Conservation (phyloP, 2,329 filamentous ascomycete species). For the Arthroderma uncinatum region DNA sequence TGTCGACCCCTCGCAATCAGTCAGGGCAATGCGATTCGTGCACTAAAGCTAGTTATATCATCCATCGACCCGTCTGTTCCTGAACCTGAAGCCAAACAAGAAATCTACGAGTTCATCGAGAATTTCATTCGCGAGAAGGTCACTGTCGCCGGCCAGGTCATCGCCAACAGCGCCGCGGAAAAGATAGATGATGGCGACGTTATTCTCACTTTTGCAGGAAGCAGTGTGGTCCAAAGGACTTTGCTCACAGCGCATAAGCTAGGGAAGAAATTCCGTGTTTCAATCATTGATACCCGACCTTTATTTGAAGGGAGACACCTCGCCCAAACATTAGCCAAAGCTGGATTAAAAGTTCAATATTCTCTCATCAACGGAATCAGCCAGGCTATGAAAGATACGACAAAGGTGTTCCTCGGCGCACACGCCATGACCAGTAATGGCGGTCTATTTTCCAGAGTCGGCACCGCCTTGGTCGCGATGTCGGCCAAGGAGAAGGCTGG, state of each 20-base stretch:
- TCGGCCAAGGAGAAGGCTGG: constrained; percentile 53
- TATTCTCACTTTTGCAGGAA: constrained; percentile 76
- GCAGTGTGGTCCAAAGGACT: constrained; percentile 73
- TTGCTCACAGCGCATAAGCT: constrained; percentile 58
- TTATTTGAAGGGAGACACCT: constrained; percentile 60
- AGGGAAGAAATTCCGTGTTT: constrained; percentile 69
- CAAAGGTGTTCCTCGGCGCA: constrained; percentile 70
- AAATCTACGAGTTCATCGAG: constrained; percentile 71
- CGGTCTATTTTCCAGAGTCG: constrained; percentile 73
- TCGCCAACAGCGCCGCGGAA: constrained; percentile 61
- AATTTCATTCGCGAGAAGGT: constrained; percentile 84
- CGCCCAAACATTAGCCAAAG: constrained; percentile 56
- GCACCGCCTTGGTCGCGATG: constrained; percentile 78
- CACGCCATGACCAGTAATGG: constrained; percentile 96
- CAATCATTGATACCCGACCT: constrained; percentile 67
- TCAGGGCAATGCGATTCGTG: constrained; percentile 93
- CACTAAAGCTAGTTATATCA: constrained; percentile 84
- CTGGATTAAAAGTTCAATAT: constrained; percentile 69
- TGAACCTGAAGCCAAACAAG: constrained; percentile 69
- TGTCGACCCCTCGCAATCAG: constrained; percentile 93
- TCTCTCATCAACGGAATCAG: constrained; percentile 66
- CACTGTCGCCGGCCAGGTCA: constrained; percentile 73
- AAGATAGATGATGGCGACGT: constrained; percentile 71
- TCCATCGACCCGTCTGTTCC: constrained; percentile 78
- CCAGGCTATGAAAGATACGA: constrained; percentile 59